Percentiles rank a stretch among this genome's conserved stretches.
These are phyloP conservation scores for Pinus albicaulis DNA, from an alignment of 75 land plant species.

Conservation along the genomic window DNA sequence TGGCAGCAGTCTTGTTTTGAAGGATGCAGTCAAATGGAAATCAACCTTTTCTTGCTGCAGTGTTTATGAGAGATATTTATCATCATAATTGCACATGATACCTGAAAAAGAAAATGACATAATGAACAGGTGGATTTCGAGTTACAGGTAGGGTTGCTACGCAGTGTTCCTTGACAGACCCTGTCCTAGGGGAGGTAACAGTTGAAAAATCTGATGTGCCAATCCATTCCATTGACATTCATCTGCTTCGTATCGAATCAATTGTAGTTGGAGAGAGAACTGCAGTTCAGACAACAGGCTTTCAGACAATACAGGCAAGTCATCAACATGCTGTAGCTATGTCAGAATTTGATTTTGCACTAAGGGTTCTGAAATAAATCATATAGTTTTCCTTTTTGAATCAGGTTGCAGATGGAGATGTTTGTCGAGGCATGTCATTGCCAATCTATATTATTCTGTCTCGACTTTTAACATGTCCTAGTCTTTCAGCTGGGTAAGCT, in stretches of 20 bases:
- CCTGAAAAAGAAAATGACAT: neutral
- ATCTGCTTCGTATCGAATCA: constrained; percentile 71
- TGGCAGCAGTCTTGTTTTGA: neutral
- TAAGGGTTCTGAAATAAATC: neutral
- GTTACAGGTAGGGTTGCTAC: constrained; percentile 70
- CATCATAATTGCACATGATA: neutral
- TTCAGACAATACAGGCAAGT: constrained; percentile 82
- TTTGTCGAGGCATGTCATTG: constrained; percentile 55
- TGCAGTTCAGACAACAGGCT: constrained; percentile 60
- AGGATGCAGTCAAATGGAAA: neutral
- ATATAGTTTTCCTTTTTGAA: neutral
- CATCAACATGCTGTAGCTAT: neutral
- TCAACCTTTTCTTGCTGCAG: neutral
- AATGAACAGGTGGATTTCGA: constrained; percentile 65
- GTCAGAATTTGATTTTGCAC: neutral
- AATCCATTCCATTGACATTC: constrained; percentile 74
- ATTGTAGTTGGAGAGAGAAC: constrained; percentile 63
- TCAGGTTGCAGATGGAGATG: constrained; percentile 93
- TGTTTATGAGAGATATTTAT: neutral
- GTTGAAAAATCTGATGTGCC: constrained; percentile 76
- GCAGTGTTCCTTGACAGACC: constrained; percentile 59
- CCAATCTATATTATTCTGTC: constrained; percentile 85
- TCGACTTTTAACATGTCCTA: constrained; percentile 85
- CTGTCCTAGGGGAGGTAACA: constrained; percentile 64
- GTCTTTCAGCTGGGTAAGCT: constrained; percentile 79